Conservation (phyloP, 768 basidiomycete species). For the Russula vinacea region DNA sequence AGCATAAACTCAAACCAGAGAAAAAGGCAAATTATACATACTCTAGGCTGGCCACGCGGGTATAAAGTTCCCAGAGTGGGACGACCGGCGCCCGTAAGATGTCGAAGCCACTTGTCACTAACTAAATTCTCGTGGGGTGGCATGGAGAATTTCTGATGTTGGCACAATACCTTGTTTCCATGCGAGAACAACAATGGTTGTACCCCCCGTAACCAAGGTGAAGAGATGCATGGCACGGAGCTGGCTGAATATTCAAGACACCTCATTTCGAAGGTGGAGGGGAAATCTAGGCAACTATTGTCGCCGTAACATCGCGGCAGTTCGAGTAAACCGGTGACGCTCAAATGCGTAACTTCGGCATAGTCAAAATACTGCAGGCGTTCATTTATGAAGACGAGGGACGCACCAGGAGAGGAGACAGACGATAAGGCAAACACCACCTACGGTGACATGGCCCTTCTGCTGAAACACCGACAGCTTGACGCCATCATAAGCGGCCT, state of each 20-base stretch:
- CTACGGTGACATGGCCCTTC: constrained; percentile 33
- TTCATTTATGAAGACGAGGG: background rate
- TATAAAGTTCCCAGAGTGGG: background rate
- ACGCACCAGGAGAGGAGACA: constrained; percentile 20
- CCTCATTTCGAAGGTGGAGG: background rate
- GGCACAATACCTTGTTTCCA: background rate
- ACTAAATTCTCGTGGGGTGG: background rate
- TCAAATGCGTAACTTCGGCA: constrained; percentile 1
- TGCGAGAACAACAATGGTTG: background rate
- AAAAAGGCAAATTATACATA: too few species aligned
- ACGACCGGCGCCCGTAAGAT: background rate
- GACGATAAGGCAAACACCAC: constrained; percentile 29
- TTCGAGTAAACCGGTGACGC: constrained; percentile 12
- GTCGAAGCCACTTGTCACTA: background rate
- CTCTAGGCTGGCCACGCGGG: too few species aligned
- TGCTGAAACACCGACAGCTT: constrained; percentile 32
- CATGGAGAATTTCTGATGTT: background rate
- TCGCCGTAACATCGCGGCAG: constrained; percentile 3
- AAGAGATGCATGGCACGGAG: background rate
- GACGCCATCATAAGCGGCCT: constrained; percentile 23
- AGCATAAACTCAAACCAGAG: too few species aligned
- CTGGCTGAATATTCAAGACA: constrained; percentile 6
- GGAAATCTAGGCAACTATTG: background rate
- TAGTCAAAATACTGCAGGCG: background rate
- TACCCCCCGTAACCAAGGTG: background rate